A percentile compares a stretch with the other conserved stretches of the same genome.
Conservation (phyloP, 208 protist species). For the Endotrypanum monterogeii region DNA sequence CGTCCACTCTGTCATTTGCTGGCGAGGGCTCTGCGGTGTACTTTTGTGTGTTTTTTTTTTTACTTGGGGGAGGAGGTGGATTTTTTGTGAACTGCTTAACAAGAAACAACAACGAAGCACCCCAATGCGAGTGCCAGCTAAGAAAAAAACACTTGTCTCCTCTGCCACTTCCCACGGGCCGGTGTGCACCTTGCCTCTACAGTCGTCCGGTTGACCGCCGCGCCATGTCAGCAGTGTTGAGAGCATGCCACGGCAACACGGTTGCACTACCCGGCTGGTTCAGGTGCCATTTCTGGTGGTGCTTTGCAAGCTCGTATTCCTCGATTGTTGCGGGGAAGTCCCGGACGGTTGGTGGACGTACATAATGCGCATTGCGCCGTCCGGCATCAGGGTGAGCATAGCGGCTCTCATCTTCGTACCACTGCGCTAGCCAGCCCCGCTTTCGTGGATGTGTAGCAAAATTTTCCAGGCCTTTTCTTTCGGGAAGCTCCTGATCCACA, state of each 20-base stretch:
- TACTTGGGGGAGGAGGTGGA: neutral
- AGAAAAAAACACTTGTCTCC: neutral
- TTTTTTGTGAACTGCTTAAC: neutral
- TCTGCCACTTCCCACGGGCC: too few species aligned
- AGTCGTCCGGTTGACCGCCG: conserved; percentile 43
- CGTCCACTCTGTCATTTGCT: neutral
- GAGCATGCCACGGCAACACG: conserved; percentile 84
- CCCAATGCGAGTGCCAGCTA: neutral
- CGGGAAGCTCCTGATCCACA: conserved; percentile 80
- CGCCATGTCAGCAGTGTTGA: conserved; percentile 75
- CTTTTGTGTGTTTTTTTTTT: neutral
- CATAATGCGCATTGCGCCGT: conserved; percentile 79
- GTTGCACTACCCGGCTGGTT: conserved; percentile 87
- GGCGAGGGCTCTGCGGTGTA: neutral
- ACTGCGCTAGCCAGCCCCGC: conserved; percentile 85
- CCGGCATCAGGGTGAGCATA: conserved; percentile 86
- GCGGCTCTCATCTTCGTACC: conserved; percentile 89
- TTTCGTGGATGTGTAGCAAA: conserved; percentile 72
- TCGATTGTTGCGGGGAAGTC: conserved; percentile 89
- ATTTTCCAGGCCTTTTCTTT: conserved; percentile 77
- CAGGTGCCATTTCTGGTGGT: conserved; percentile 93
- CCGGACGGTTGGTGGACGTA: conserved; percentile 69
- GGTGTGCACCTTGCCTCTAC: conserved; percentile 12
- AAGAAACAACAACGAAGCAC: neutral
- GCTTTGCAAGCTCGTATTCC: conserved; percentile 90